Percentiles rank a stretch among this genome's conserved stretches.
Evolutionary conservation across 1,284 basidiomycete species (phyloP).

Genomic region (Naganishia albida): DNA sequence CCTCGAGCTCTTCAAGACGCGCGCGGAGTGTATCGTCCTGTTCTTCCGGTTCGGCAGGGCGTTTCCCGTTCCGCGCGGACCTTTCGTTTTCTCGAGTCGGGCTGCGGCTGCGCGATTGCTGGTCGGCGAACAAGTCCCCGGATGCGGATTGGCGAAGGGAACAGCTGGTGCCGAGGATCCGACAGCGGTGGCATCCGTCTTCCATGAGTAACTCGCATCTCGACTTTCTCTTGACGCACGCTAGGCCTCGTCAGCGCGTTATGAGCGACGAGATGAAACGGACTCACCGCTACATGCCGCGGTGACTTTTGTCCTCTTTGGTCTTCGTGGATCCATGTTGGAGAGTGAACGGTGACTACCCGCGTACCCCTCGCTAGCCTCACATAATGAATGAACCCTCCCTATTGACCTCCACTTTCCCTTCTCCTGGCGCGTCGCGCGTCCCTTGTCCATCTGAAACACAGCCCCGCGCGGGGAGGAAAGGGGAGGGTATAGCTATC

Average conservation of each 20-base stretch:
- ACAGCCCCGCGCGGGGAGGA: not conserved
- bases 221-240: constrained; percentile 16
- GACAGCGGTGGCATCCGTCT: constrained; percentile 6
- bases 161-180: constrained; percentile 11
- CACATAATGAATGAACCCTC: not conserved
- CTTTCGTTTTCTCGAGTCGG: too few relatives aligned
- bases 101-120: not conserved
- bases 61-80: not conserved
- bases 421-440: not conserved
- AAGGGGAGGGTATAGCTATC: too few relatives aligned
- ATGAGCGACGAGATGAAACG: not conserved
- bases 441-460: constrained; percentile 3
- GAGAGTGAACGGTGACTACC: not conserved
- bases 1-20: not conserved
- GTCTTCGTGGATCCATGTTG: constrained; percentile 1
- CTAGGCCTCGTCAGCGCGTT: not conserved
- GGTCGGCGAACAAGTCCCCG: too few relatives aligned
- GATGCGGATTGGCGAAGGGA: constrained; percentile 1
- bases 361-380: too few relatives aligned
- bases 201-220: constrained; percentile 19
- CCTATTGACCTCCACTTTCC: not conserved
- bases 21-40: not conserved
- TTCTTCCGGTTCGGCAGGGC: too few relatives aligned
- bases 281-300: constrained; percentile 13
- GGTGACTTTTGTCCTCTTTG: constrained; percentile 17